Percentiles rank a stretch among this genome's conserved stretches.
Evolutionary conservation across 148 eudicot species (phyloP).

Genomic region (Diospyros lotus): DNA sequence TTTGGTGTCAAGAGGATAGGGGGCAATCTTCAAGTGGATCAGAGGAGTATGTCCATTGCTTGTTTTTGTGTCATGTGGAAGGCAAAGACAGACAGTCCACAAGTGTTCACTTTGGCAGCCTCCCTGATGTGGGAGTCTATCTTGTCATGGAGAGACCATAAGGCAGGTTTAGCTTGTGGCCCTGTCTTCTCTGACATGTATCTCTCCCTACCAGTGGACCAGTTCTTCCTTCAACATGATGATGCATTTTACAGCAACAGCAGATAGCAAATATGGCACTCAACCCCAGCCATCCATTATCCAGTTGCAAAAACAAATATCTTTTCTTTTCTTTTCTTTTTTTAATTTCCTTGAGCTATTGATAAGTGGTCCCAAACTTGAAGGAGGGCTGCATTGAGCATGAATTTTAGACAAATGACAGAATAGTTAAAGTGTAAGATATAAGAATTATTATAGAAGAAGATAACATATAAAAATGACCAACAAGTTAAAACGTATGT

Average conservation of each 20-base stretch:
- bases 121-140: slow-evolving; percentile 11
- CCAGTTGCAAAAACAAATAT: neutral
- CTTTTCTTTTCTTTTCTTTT: too few relatives aligned
- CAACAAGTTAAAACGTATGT: too few relatives aligned
- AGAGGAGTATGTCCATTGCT: slow-evolving; percentile 16
- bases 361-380: too few relatives aligned
- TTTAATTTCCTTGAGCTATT: too few relatives aligned
- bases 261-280: neutral
- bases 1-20: slow-evolving; percentile 42
- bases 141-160: slow-evolving; percentile 39
- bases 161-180: slow-evolving; percentile 40
- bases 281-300: slow-evolving; percentile 14
- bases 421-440: too few relatives aligned
- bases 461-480: too few relatives aligned
- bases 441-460: too few relatives aligned
- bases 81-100: neutral
- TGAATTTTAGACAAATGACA: too few relatives aligned
- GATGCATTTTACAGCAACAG: neutral
- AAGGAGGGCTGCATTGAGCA: too few relatives aligned
- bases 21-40: slow-evolving; percentile 42
- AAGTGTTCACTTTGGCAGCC: slow-evolving; percentile 12
- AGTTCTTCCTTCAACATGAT: slow-evolving; percentile 10
- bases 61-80: slow-evolving; percentile 4
- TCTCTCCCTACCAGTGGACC: slow-evolving; percentile 38
- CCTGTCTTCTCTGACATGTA: slow-evolving; percentile 25